Evolutionary conservation across 495 filamentous ascomycete species (phyloP).

Genomic region (Penicillium antarcticum): DNA sequence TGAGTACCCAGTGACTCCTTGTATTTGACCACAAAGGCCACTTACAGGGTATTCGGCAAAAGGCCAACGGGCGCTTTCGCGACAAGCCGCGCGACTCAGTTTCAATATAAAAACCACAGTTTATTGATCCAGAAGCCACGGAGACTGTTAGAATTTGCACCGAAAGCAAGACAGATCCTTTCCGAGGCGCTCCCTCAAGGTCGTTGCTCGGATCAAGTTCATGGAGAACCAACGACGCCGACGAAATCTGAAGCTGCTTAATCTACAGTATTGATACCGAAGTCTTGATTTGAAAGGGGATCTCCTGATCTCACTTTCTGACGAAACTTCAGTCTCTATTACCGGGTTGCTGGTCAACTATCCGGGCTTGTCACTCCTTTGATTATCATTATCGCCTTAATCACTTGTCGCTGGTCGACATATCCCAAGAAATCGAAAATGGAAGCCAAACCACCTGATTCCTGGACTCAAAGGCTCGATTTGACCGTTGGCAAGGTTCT

Average conservation of each 20-base stretch:
- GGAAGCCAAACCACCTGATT: conserved; percentile 14
- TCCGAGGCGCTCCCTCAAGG: neutral
- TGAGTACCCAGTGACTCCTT: neutral
- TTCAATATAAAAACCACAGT: neutral
- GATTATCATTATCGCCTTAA: neutral
- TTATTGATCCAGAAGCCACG: neutral
- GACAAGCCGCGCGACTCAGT: neutral
- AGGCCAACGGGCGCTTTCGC: neutral
- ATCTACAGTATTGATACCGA: neutral
- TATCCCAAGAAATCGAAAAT: neutral
- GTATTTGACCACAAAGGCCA: neutral
- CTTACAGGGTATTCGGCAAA: neutral
- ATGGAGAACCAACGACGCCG: conserved; percentile 18
- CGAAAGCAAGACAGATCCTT: neutral
- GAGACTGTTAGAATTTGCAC: neutral
- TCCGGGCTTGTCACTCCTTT: conserved; percentile 22
- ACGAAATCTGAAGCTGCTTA: neutral
- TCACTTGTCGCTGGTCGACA: conserved; percentile 23
- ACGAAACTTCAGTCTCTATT: neutral
- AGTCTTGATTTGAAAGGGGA: neutral
- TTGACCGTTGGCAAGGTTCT: conserved; percentile 64
- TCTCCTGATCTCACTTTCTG: neutral
- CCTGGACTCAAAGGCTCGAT: conserved; percentile 47
- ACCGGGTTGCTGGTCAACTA: conserved; percentile 29
- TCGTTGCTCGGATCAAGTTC: conserved; percentile 8